Conservation (phyloP, 805 yeast genomes). For the Metschnikowia lachancei region DNA sequence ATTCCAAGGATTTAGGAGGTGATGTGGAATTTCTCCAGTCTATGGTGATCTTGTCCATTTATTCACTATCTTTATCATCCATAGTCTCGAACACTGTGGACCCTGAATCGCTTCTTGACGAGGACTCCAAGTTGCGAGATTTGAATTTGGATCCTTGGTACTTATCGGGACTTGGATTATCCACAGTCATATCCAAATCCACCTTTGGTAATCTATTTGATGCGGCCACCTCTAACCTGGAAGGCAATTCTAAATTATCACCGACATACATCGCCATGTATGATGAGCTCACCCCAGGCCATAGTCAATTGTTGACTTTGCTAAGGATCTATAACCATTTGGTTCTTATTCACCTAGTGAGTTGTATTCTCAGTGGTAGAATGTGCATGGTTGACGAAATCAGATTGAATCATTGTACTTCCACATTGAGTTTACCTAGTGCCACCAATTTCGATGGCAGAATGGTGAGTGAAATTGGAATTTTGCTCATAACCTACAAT, state of each 20-base stretch:
- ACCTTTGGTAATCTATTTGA: slow-evolving; percentile 37
- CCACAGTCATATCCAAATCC: slow-evolving; percentile 56
- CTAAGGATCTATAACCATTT: slow-evolving; percentile 72
- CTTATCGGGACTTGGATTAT: slow-evolving; percentile 62
- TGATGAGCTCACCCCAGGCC: slow-evolving; percentile 25
- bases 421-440: slow-evolving; percentile 52
- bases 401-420: slow-evolving; percentile 56
- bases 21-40: slow-evolving; percentile 65
- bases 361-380: slow-evolving; percentile 64
- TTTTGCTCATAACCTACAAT: slow-evolving; percentile 56
- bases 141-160: slow-evolving; percentile 68
- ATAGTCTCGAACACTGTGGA: slow-evolving; percentile 24
- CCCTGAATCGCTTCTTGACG: slow-evolving; percentile 14
- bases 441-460: slow-evolving; percentile 81
- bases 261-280: slow-evolving; percentile 12
- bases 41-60: slow-evolving; percentile 60
- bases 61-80: slow-evolving; percentile 59
- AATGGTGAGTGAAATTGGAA: slow-evolving; percentile 71
- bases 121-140: slow-evolving; percentile 27
- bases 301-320: slow-evolving; percentile 49
- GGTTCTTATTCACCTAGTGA: slow-evolving; percentile 62
- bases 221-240: background rate
- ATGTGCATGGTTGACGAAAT: slow-evolving; percentile 59
- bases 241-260: slow-evolving; percentile 7
- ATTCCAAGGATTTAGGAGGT: slow-evolving; percentile 14